Evolutionary conservation across 106 monocot genomes (phyloP), one percentile per base, ranked within the genome.

Genomic region (Hemerocallis citrina): DNA sequence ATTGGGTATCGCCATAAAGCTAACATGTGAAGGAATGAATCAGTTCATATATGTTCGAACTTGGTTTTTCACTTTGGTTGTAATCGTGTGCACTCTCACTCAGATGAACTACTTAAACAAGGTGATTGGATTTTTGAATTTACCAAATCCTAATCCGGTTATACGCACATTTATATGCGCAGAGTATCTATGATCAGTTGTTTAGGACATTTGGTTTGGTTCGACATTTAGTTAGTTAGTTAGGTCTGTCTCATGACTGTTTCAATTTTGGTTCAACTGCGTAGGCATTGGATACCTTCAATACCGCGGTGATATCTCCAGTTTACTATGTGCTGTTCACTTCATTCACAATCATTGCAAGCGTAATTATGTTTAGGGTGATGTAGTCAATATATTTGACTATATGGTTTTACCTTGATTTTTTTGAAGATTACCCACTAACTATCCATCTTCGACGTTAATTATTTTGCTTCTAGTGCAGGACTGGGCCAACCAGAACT

Each of bases 401-500:
- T n/a, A n/a, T n/a, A n/a, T n/a, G n/a, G 24, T 33, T 13, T 57
- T n/a, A n/a, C n/a, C n/a, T n/a, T n/a, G n/a, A n/a, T n/a, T n/a
- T n/a, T n/a, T n/a, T n/a, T n/a, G n/a, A n/a, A n/a, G n/a, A n/a
- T n/a, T n/a, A n/a, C n/a, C n/a, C n/a, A n/a, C n/a, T n/a, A n/a
- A n/a, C n/a, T n/a, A n/a, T n/a, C n/a, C n/a, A n/a, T n/a, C n/a
- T n/a, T n/a, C n/a, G n/a, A n/a, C n/a, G n/a, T n/a, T n/a, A n/a
- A n/a, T 54, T 34, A 27, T 40, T 52, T 36, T 19, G 21, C n/a
- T n/a, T n/a, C n/a, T n/a, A n/a, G n/a, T n/a, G n/a, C n/a, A n/a
- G n/a, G n/a, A n/a, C 42, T 84, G 84, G 78, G 64, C 71, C 49
- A 72, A 67, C 5, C 83, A 83, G 38, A 47, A 78, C 49, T 69